phyloP scores from a whole-genome alignment of 441 rosid genomes.

The Corymbia citriodora region DNA sequence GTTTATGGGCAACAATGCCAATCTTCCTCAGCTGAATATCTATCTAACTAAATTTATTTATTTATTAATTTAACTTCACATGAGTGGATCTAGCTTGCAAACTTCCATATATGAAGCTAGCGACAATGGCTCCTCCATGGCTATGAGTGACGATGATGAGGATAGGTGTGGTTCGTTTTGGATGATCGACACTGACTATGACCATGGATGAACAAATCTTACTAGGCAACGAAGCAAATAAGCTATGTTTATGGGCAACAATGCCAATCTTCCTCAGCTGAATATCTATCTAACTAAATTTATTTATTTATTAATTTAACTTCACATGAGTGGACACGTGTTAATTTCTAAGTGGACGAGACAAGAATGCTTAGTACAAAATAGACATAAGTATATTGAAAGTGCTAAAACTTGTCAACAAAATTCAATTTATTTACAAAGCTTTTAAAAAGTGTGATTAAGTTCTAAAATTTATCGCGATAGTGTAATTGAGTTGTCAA shows the following conservation, averaged over 20 bases:
- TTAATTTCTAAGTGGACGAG: too few species aligned
- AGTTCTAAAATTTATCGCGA: too few species aligned
- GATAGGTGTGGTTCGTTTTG: background rate
- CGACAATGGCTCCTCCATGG: background rate
- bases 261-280: background rate
- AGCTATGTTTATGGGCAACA: background rate
- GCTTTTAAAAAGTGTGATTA: too few species aligned
- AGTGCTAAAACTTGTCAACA: too few species aligned
- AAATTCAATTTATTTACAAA: too few species aligned
- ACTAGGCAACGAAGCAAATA: background rate
- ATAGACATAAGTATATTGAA: too few species aligned
- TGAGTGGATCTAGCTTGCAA: background rate
- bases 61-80: background rate
- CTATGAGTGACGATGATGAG: rapidly evolving
- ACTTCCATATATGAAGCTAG: rapidly evolving
- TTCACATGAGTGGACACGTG: background rate
- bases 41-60: background rate
- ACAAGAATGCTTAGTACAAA: background rate
- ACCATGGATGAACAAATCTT: background rate
- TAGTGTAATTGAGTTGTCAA: too few species aligned
- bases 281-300: background rate
- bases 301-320: background rate
- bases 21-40: background rate
- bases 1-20: background rate
- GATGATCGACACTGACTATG: rapidly evolving